Percentiles rank a stretch among this genome's conserved stretches.
phyloP scores from a whole-genome alignment of 1,139 yeast species.

The Debaryomyces subglobosus region DNA sequence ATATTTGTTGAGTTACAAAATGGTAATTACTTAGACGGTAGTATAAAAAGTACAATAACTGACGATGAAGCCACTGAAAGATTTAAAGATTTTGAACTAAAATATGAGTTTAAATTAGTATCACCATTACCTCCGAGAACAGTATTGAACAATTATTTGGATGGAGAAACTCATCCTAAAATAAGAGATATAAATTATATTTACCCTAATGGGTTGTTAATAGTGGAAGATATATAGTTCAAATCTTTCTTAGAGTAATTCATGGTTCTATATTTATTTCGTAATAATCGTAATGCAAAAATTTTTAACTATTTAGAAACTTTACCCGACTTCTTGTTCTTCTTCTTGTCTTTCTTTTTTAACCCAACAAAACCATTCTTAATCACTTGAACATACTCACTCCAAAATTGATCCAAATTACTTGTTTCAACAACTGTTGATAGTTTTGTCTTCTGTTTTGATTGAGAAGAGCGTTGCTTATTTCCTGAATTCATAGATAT shows the following conservation, averaged over 20 bases:
- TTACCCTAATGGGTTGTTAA: slow-evolving; percentile 48
- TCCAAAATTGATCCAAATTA: slow-evolving; percentile 69
- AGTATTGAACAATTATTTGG: slow-evolving; percentile 28
- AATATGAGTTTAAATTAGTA: slow-evolving; percentile 34
- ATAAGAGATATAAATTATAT: slow-evolving; percentile 37
- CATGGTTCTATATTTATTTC: slow-evolving; percentile 2
- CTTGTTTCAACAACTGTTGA: slow-evolving; percentile 66
- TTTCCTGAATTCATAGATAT: slow-evolving; percentile 58
- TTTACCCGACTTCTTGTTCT: slow-evolving; percentile 44
- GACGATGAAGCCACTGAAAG: slow-evolving; percentile 24
- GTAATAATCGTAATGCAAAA: slow-evolving; percentile 7
- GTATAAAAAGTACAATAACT: slow-evolving; percentile 47
- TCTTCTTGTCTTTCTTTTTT: slow-evolving; percentile 54
- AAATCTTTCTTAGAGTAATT: not conserved
- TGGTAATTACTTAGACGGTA: slow-evolving; percentile 35
- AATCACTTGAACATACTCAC: slow-evolving; percentile 61
- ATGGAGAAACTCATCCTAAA: slow-evolving; percentile 11
- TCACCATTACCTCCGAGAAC: slow-evolving; percentile 47
- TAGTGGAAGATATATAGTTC: slow-evolving; percentile 33
- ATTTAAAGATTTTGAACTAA: slow-evolving; percentile 28
- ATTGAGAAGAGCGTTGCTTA: slow-evolving; percentile 36
- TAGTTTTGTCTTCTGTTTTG: slow-evolving; percentile 48
- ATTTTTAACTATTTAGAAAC: slow-evolving; percentile 11
- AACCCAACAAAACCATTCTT: slow-evolving; percentile 61
- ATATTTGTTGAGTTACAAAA: slow-evolving; percentile 53